These are phyloP conservation scores for Diplosphaera chodatii DNA, from an alignment of 139 green algal genomes.

Conservation along the genomic window DNA sequence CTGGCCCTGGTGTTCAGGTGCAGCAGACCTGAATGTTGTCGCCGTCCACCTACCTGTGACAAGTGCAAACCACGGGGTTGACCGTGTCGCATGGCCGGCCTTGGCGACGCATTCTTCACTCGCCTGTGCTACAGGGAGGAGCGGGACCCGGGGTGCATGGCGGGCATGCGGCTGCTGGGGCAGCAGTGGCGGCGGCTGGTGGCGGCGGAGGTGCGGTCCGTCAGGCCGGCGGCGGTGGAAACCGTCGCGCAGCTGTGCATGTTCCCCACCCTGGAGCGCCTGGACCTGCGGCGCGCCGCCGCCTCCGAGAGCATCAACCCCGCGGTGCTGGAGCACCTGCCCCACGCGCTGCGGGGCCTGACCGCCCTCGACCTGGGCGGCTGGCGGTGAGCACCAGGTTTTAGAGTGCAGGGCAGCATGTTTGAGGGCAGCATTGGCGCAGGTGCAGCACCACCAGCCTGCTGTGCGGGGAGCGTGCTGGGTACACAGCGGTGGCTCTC, in stretches of 20 bases:
- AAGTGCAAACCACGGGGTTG: no score
- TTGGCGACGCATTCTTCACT: no score
- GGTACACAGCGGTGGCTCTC: no score
- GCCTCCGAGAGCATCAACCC: background rate
- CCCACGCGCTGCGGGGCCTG: background rate
- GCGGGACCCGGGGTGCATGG: background rate
- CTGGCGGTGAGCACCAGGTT: background rate
- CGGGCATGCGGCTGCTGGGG: conserved; percentile 1
- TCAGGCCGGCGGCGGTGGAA: background rate
- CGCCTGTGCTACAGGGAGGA: background rate
- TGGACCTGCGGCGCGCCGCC: background rate
- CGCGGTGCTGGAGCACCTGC: background rate
- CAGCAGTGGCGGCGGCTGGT: background rate
- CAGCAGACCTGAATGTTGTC: no score
- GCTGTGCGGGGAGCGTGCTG: no score
- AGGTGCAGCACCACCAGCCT: no score
- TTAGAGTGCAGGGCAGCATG: no score
- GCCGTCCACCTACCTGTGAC: background rate
- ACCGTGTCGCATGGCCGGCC: no score
- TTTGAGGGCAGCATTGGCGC: no score
- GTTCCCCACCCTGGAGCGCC: background rate
- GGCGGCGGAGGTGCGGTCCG: background rate
- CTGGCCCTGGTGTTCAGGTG: background rate
- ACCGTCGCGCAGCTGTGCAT: background rate
- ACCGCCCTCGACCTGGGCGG: background rate